These are phyloP conservation scores for Dactylella cylindrospora DNA, from an alignment of 2,329 filamentous ascomycete species.

Conservation along the genomic window DNA sequence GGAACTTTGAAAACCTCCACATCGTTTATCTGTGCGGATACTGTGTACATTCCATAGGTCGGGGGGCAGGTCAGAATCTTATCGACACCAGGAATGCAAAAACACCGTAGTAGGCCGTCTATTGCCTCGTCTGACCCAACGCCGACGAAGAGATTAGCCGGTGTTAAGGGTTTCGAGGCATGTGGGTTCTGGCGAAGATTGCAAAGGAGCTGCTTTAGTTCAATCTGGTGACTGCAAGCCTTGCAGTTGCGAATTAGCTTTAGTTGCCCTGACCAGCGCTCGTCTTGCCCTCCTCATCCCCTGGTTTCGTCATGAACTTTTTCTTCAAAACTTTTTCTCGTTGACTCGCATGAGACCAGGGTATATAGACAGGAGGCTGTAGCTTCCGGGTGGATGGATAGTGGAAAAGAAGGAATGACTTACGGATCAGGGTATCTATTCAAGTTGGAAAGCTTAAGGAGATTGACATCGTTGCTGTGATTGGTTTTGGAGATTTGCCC, in stretches of 20 bases:
- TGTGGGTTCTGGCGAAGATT: constrained; percentile 67
- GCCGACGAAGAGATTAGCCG: constrained; percentile 87
- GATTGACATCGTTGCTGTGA: constrained; percentile 52
- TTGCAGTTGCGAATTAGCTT: constrained; percentile 50
- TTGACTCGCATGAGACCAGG: no score
- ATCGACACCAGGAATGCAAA: constrained; percentile 83
- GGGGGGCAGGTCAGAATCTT: constrained; percentile 93
- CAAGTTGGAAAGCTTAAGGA: constrained; percentile 74
- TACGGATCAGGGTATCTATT: constrained; percentile 92
- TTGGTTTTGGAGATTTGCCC: constrained; percentile 50
- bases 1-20: constrained; percentile 83
- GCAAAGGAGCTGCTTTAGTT: constrained; percentile 85
- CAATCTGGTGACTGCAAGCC: constrained; percentile 67
- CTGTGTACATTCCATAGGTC: constrained; percentile 97
- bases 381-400: not conserved
- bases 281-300: no score
- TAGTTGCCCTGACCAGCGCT: no score
- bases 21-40: constrained; percentile 93
- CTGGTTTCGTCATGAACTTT: not conserved
- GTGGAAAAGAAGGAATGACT: constrained; percentile 36
- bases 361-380: constrained; percentile 1
- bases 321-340: not conserved
- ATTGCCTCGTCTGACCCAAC: constrained; percentile 97
- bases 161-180: constrained; percentile 65
- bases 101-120: constrained; percentile 87